Conservation (phyloP, 2,329 filamentous ascomycete genomes). For the Penicillium polonicum region DNA sequence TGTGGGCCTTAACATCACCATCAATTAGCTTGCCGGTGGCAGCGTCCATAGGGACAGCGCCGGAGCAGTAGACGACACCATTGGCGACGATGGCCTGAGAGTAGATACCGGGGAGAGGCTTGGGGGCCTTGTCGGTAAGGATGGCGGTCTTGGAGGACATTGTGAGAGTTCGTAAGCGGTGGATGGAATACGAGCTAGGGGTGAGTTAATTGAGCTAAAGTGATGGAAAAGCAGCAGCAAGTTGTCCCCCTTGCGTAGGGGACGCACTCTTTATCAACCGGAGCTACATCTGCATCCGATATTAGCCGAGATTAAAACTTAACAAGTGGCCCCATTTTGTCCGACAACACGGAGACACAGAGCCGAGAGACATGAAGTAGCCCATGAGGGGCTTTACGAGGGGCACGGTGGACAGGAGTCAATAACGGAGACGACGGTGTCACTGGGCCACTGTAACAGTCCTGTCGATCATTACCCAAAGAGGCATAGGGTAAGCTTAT, state of each 20-base stretch:
- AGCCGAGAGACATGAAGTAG: neutral
- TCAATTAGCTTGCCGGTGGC: constrained; percentile 55
- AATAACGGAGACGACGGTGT: neutral
- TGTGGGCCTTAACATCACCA: constrained; percentile 56
- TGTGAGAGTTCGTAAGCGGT: neutral
- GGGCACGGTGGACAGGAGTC: neutral
- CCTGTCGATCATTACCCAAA: neutral
- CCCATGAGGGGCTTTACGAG: neutral
- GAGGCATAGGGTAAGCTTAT: neutral
- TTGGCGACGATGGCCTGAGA: constrained; percentile 62
- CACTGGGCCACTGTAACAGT: neutral
- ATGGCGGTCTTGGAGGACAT: constrained; percentile 45
- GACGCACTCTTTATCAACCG: neutral
- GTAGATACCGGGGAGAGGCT: constrained; percentile 55
- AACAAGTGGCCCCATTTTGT: neutral
- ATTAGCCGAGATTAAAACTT: neutral
- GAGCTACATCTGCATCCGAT: neutral
- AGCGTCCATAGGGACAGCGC: constrained; percentile 59
- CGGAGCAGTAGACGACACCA: constrained; percentile 70
- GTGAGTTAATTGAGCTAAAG: neutral
- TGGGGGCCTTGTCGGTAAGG: constrained; percentile 50
- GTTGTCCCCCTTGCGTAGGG: neutral
- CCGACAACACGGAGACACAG: neutral
- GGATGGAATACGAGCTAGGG: neutral
- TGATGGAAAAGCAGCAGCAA: neutral